Conservation (phyloP, 2,329 filamentous ascomycete species). For the Akanthomyces muscarius region DNA sequence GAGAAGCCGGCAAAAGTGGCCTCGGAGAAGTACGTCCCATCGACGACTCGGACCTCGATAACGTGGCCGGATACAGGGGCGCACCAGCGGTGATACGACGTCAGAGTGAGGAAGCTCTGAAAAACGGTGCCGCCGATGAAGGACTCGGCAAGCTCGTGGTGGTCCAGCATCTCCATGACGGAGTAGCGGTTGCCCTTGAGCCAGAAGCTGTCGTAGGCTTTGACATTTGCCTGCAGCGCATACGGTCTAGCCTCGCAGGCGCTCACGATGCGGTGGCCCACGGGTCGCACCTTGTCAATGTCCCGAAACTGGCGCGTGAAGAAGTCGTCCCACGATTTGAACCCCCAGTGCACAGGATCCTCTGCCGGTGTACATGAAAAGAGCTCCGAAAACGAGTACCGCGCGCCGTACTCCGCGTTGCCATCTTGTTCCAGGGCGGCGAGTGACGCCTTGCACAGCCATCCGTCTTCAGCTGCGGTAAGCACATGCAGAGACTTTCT, state of each 20-base stretch:
- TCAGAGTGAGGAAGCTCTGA: conserved; percentile 60
- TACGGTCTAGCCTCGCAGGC: conserved; percentile 58
- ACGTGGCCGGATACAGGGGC: conserved; percentile 57
- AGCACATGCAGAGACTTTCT: conserved; percentile 21
- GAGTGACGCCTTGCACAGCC: conserved; percentile 22
- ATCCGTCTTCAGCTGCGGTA: conserved; percentile 16
- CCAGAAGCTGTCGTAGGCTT: conserved; percentile 59
- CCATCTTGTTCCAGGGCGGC: conserved; percentile 20
- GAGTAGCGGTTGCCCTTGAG: conserved; percentile 63
- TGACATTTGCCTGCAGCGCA: conserved; percentile 42
- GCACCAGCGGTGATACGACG: conserved; percentile 67
- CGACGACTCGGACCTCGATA: conserved; percentile 46
- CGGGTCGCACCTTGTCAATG: conserved; percentile 44
- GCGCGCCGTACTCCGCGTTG: conserved; percentile 15
- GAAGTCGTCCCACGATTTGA: conserved; percentile 60
- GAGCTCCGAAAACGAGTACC: conserved; percentile 20
- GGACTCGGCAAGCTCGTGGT: conserved; percentile 42
- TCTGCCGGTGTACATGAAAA: conserved; percentile 20
- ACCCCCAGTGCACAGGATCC: conserved; percentile 37
- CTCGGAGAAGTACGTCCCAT: conserved; percentile 63
- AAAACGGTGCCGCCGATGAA: conserved; percentile 62
- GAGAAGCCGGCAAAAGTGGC: too few relatives aligned
- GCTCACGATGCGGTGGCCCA: conserved; percentile 52
- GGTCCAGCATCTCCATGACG: conserved; percentile 53
- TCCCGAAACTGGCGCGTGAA: conserved; percentile 52